Base-by-base conservation (phyloP, 208 protist genomes). In the Acanthamoeba triangularis region DNA sequence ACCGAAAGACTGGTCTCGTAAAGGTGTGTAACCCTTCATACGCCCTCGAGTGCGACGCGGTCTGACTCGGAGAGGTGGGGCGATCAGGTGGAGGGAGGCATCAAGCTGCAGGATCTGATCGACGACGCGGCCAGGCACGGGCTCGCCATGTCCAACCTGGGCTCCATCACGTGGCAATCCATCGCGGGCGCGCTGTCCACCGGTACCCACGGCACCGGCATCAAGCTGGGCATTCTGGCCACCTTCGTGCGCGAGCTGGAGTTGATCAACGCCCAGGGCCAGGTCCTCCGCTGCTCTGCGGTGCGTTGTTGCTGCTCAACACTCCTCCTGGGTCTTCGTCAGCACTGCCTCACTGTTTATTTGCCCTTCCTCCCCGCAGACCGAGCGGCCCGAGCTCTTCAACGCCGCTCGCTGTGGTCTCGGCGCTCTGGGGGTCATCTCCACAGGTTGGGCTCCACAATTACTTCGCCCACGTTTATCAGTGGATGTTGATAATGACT, bases 151-250 rank as follows among this genome's bases (percentile, higher is more conserved):
- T 82, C 65, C 54, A 94, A 76, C 90, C 35, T 94, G 69, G 90
- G 90, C 44, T 94, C 90, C 13, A 94, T 94, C 37, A 35, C 44
- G 4, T 33, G 54, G 61, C 90, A 94, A 56, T 33, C 65, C 49
- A 94, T 94, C 33, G 16, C 90, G 13, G 90, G 90, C 47, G 90
- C 90, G 5, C 41, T 94, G 18, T 94, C 90, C 28, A 94, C 90
- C 10, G 90, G 90, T 33, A 94, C 90, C 10, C 90, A 94, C 33
- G 90, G 90, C 18, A 82, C 90, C 23, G 90, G 90, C 47, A 94
- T 94, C 41, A 82, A 94, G 37, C 52, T 47, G 16, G 90, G 90
- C 11, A 84, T 56, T 25, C 49, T 94, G 41, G 47, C 67, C 41
- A 94, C 65, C 65, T 49, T 76, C 16, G 90, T 94, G n/a, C 44